A percentile compares a stretch with the other conserved stretches of the same genome.
phyloP scores from a whole-genome alignment of 148 eudicot species.

The Amaranthus cruentus region DNA sequence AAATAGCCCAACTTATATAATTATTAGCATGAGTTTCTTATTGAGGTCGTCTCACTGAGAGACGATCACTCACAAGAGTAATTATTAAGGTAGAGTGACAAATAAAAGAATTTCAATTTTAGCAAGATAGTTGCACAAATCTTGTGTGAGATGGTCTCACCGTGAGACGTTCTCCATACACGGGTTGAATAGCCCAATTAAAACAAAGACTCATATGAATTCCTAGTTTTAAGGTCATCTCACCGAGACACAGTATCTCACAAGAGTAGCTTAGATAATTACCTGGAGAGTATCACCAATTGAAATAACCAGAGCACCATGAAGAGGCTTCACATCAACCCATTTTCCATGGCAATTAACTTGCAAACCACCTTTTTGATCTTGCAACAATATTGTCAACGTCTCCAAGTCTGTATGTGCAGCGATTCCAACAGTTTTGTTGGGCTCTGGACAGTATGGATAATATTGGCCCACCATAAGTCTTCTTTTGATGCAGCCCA shows the following conservation, averaged over 20 bases:
- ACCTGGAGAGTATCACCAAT: conserved; percentile 41
- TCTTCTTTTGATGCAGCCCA: conserved; percentile 4
- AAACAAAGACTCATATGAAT: too few relatives aligned
- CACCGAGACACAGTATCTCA: background rate
- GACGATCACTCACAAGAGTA: too few relatives aligned
- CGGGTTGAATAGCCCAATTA: too few relatives aligned
- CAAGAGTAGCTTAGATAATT: background rate
- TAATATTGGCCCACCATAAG: conserved; percentile 28
- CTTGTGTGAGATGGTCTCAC: too few relatives aligned
- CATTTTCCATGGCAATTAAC: conserved; percentile 30
- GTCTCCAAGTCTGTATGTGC: conserved; percentile 34
- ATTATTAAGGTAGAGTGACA: too few relatives aligned
- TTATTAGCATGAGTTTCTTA: too few relatives aligned
- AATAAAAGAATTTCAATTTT: too few relatives aligned
- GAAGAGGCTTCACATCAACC: conserved; percentile 36
- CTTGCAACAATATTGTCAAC: conserved; percentile 31
- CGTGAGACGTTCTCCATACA: too few relatives aligned
- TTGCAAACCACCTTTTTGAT: conserved; percentile 34
- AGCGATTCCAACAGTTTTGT: conserved; percentile 29
- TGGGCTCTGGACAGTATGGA: conserved; percentile 36
- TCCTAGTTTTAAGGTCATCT: too few relatives aligned
- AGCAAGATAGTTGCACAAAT: too few relatives aligned
- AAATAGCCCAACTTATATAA: too few relatives aligned
- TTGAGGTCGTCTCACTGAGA: too few relatives aligned
- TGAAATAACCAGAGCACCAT: conserved; percentile 30